Base-by-base conservation (phyloP, 176 grass and related monocot species). In the Bromus sterilis region DNA sequence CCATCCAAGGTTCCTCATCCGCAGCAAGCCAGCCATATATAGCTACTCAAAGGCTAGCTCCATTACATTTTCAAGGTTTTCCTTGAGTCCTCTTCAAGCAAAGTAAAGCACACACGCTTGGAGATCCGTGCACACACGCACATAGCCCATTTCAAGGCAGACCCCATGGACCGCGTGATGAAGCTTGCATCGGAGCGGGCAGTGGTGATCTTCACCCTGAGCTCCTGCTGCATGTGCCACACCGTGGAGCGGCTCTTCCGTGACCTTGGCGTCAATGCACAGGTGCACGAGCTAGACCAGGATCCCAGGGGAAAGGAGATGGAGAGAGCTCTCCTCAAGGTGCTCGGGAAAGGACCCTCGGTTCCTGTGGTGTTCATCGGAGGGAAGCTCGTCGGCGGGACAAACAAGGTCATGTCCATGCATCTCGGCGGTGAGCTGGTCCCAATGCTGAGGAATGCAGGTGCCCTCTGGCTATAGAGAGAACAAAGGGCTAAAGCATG, bases 151-250 rank as follows among this genome's bases (percentile, higher is more conserved):
- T 31, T 2, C 41, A 30, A 48, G 69, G 2, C 8, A 49, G 66
- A n/a, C n/a, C n/a, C n/a, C n/a, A 92, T 97, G 89, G 94, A 97
- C 28, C 71, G 80, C 12, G 89, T 97, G 70, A 89, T 75, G 78
- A 43, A 88, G 82, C 49, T 94, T 20, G 89, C 76, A 8, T 82
- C 94, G 11, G 86, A 91, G 81, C 78, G 91, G 0, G 84, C 91
- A 1, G 94, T 97, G 71, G 91, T 97, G 13, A 84, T 97, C 66
- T 97, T 97, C 87, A 94, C 86, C 31, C 62, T 77, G 65, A 97
- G 94, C 70, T 87, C 84, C 7, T 90, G 91, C 78, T 94, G 84
- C 87, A 97, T 97, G 94, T 91, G 84, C 82, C 94, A 97, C 82
- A 89, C 89, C 0, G 51, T 97, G 84, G 89, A 81, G 6, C 76